Percentiles rank a stretch among this genome's conserved stretches.
phyloP scores from a whole-genome alignment of 306 rosid genomes.

The Gastrolobium villosum region DNA sequence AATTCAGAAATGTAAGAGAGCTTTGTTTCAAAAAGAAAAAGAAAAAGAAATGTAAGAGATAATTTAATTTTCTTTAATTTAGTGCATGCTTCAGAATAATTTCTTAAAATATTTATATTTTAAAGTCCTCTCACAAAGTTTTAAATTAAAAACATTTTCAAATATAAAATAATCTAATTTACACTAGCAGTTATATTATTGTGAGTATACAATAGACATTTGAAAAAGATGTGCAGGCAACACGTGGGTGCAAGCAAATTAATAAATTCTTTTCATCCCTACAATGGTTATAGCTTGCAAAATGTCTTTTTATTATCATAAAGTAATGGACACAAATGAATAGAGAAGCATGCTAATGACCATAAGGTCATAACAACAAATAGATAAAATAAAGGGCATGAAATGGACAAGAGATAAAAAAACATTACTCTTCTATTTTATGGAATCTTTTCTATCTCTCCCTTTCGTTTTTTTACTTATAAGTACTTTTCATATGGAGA shows the following conservation, averaged over 20 bases:
- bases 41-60: background rate
- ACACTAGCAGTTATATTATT: no score
- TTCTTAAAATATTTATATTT: no score
- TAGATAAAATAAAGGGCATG: background rate
- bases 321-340: slow-evolving; percentile 16
- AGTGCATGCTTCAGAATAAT: no score
- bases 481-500: background rate
- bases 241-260: background rate
- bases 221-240: background rate
- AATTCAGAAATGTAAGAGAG: background rate
- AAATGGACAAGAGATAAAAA: slow-evolving; percentile 4
- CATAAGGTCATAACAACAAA: background rate
- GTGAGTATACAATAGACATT: background rate
- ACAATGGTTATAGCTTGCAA: slow-evolving; percentile 4
- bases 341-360: background rate
- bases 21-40: no score
- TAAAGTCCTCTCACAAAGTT: no score
- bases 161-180: no score
- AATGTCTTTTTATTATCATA: background rate
- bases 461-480: background rate
- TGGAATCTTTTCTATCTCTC: background rate
- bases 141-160: no score
- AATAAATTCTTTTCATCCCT: background rate
- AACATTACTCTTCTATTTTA: background rate
- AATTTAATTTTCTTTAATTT: background rate